These are phyloP conservation scores for Schizopora paradoxa DNA, from an alignment of 1,284 basidiomycete species.

Conservation along the genomic window DNA sequence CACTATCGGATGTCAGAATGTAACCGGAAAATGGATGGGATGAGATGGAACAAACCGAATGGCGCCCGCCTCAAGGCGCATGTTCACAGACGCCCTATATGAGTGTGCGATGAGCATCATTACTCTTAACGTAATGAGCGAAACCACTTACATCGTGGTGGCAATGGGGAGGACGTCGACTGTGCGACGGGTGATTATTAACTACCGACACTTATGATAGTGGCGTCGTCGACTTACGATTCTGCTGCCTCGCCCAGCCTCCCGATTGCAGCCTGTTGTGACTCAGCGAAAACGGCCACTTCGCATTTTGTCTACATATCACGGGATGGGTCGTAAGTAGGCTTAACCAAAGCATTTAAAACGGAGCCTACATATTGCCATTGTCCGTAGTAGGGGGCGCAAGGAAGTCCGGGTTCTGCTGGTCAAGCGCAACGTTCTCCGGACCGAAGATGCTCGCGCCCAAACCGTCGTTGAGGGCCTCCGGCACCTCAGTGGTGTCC, in stretches of 20 bases:
- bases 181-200: constrained; percentile 21
- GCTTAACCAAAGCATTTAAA: neutral
- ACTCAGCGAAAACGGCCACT: constrained; percentile 68
- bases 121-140: neutral
- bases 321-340: neutral
- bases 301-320: constrained; percentile 47
- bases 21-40: constrained; percentile 3
- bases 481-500: constrained; percentile 24
- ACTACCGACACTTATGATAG: neutral
- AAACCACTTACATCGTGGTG: constrained; percentile 33
- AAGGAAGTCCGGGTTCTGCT: constrained; percentile 56
- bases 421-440: constrained; percentile 44
- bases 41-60: constrained; percentile 41
- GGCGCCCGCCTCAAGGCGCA: constrained; percentile 61
- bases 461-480: constrained; percentile 35
- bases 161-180: constrained; percentile 58
- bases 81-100: constrained; percentile 60
- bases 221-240: constrained; percentile 34
- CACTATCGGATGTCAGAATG: constrained; percentile 33
- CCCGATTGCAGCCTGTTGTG: constrained; percentile 66
- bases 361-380: constrained; percentile 48
- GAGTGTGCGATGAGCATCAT: neutral
- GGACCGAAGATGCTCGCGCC: constrained; percentile 55
- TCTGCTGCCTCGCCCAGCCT: constrained; percentile 71
- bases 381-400: constrained; percentile 64